Conservation (phyloP, 768 basidiomycete genomes). For the Leccinum arenicola region DNA sequence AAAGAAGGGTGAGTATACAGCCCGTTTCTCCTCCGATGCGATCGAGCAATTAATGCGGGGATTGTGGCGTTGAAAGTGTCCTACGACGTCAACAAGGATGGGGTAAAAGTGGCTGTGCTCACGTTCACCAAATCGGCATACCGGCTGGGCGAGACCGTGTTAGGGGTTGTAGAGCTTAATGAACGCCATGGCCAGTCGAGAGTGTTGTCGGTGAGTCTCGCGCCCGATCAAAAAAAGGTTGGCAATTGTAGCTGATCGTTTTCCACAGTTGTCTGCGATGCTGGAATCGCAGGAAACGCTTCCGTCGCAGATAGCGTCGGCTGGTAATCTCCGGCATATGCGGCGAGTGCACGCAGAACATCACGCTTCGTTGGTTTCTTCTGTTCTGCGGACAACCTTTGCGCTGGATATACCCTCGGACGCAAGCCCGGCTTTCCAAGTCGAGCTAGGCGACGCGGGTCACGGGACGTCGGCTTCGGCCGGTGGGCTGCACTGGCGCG, state of each 20-base stretch:
- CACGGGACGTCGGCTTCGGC: constrained; percentile 21
- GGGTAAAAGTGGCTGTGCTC: constrained; percentile 81
- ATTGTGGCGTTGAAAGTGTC: constrained; percentile 53
- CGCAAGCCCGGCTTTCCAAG: constrained; percentile 81
- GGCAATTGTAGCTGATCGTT: background rate
- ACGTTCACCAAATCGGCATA: constrained; percentile 92
- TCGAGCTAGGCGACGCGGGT: constrained; percentile 46
- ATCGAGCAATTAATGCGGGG: background rate
- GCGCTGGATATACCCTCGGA: constrained; percentile 91
- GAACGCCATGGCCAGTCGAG: constrained; percentile 60
- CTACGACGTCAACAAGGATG: constrained; percentile 95
- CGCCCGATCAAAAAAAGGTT: background rate
- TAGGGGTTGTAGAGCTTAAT: constrained; percentile 88
- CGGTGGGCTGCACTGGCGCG: constrained; percentile 90
- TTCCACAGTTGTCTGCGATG: constrained; percentile 75
- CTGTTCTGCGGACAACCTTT: constrained; percentile 78
- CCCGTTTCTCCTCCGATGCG: background rate
- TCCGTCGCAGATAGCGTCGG: constrained; percentile 55
- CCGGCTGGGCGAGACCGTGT: constrained; percentile 87
- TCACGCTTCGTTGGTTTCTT: constrained; percentile 70
- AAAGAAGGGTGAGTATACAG: constrained; percentile 65
- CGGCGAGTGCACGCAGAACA: constrained; percentile 84
- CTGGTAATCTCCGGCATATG: constrained; percentile 49
- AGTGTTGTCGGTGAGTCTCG: constrained; percentile 73
- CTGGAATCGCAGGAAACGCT: constrained; percentile 88